Base-by-base conservation (phyloP, 345 rosid species). In the Aurinia saxatilis region DNA sequence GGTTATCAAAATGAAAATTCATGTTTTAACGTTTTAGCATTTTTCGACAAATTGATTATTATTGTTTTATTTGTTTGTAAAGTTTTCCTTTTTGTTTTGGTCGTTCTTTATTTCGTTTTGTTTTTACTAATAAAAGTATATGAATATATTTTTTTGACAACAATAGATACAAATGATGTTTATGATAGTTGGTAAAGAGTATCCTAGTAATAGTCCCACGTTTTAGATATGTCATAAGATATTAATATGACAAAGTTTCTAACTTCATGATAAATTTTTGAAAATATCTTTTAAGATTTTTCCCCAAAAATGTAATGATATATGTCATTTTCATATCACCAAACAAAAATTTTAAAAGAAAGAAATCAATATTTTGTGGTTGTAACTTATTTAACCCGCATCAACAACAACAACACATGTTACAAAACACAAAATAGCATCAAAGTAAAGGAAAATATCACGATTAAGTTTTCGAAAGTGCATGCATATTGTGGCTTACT, bases 181-280 rank as follows among this genome's bases (percentile, higher is more conserved):
- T 29, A 21, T 54, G 53, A 6, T 27, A 47, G 57, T 56, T 27
- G 50, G 71, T 47, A 39, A 36, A 56, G 33, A 17, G 30, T 31
- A 10, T 65, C 10, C 29, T 37, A 45, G 14, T 36, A 8, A 17
- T 23, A 36, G 14, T 57, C 38, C 40, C 72, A 67, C 72, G 66
- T 59, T 67, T 67, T 67, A 50, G 59, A 58, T 14, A 50, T 67
- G 59, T 31, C 57, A 23, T 16, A 66, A 6, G 14, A 47, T 30
- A 21, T 41, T 42, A 46, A 19, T 48, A 38, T 38, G 56, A 7
- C 17, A 48, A 47, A 58, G 63, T 57, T 66, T 30, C 42, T n/a
- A 57, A 67, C 65, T 57, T 47, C 29, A 21, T 34, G 51, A 27
- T 42, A 25, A 5, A 11, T 0, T 14, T 15, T 8, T 11, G 1